A percentile compares a stretch with the other conserved stretches of the same genome.
Conservation (phyloP, 2,329 filamentous ascomycete species). For the Hypoxylon sp. region DNA sequence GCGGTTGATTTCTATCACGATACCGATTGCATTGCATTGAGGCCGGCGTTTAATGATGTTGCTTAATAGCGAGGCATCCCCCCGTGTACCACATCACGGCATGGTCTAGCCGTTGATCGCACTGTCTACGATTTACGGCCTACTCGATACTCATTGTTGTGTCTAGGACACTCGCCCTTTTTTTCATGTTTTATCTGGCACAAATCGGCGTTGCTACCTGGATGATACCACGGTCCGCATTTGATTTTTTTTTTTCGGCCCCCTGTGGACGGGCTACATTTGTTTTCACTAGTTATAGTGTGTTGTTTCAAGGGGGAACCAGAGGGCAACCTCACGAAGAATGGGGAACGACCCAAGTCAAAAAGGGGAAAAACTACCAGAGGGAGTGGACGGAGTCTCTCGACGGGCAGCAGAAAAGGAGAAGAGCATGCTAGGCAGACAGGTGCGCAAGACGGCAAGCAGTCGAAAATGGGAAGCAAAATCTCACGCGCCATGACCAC, state of each 20-base stretch:
- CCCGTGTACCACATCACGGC: slow-evolving; percentile 27
- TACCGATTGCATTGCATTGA: slow-evolving; percentile 47
- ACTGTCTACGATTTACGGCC: slow-evolving; percentile 25
- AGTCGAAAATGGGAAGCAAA: slow-evolving; percentile 22
- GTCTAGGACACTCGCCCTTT: slow-evolving; percentile 33
- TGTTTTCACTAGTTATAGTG: slow-evolving; percentile 38
- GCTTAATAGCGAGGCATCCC: slow-evolving; percentile 41
- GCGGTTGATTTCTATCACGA: slow-evolving; percentile 43
- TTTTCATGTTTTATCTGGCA: slow-evolving; percentile 38
- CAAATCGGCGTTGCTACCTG: slow-evolving; percentile 44
- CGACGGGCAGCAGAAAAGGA: slow-evolving; percentile 12
- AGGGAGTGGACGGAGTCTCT: slow-evolving; percentile 19
- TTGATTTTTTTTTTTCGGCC: slow-evolving; percentile 45
- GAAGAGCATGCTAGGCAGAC: slow-evolving; percentile 21
- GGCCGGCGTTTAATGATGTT: slow-evolving; percentile 44
- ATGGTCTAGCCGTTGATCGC: slow-evolving; percentile 27
- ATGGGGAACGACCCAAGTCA: slow-evolving; percentile 23
- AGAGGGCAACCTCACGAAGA: slow-evolving; percentile 41
- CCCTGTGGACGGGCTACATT: slow-evolving; percentile 35
- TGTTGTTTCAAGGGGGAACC: slow-evolving; percentile 44
- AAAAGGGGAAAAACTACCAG: slow-evolving; percentile 24
- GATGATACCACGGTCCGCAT: slow-evolving; percentile 48
- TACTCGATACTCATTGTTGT: slow-evolving; percentile 24
- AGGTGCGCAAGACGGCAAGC: slow-evolving; percentile 26
- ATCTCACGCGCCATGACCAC: slow-evolving; percentile 40